phyloP scores from a whole-genome alignment of 805 yeast genomes.

The Wickerhamiella spandovensis region DNA sequence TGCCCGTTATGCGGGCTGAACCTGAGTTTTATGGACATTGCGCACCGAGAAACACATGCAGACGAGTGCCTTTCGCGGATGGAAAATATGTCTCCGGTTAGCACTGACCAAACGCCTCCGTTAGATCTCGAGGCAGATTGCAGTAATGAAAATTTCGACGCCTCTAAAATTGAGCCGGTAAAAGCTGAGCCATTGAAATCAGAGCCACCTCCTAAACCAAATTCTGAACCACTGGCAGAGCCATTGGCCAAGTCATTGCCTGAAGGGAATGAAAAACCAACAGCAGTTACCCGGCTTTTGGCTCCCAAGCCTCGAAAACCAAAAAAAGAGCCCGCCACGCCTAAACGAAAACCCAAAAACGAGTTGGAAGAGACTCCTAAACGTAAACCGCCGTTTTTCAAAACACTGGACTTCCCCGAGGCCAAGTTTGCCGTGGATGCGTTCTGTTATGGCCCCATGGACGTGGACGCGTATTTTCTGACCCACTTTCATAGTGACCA shows the following conservation, averaged over 20 bases:
- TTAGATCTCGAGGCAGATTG: too few relatives aligned
- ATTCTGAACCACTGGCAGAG: not conserved
- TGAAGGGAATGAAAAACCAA: too few relatives aligned
- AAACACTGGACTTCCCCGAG: slow-evolving; percentile 20
- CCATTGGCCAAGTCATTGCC: not conserved
- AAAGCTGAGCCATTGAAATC: not conserved
- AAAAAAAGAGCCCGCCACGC: too few relatives aligned
- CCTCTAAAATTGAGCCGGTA: not conserved
- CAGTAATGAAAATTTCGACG: too few relatives aligned
- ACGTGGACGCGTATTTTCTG: slow-evolving; percentile 22
- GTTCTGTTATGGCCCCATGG: slow-evolving; percentile 25
- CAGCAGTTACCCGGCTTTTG: too few relatives aligned
- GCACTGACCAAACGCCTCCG: too few relatives aligned
- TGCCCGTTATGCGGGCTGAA: slow-evolving; percentile 19
- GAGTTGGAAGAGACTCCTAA: not conserved
- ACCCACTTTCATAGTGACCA: slow-evolving; percentile 89
- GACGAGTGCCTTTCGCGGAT: slow-evolving; percentile 6
- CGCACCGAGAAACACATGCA: slow-evolving; percentile 22
- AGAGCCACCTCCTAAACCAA: too few relatives aligned
- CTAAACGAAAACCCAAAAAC: too few relatives aligned
- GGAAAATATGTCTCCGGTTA: not conserved
- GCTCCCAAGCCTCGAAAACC: not conserved
- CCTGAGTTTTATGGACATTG: slow-evolving; percentile 9
- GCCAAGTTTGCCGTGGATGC: slow-evolving; percentile 27
- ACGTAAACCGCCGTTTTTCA: slow-evolving; percentile 21